These are phyloP conservation scores for Persicaria maculosa DNA, from an alignment of 148 eudicot species.

Conservation along the genomic window DNA sequence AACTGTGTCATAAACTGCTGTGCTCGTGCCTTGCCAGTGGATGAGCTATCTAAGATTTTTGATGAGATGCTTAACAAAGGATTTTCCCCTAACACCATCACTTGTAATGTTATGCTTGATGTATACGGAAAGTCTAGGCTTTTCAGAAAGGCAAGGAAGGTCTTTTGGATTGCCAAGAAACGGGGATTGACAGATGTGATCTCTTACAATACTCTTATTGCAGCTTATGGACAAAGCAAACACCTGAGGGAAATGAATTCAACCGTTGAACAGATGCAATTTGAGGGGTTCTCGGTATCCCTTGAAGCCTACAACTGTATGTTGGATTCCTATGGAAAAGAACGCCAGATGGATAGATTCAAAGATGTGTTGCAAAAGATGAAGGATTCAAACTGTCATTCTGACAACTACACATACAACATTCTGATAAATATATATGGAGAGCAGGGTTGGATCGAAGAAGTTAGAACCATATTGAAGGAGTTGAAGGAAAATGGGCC, in stretches of 20 bases:
- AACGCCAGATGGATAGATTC: conserved; percentile 71
- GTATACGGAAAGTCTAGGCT: conserved; percentile 74
- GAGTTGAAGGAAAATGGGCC: conserved; percentile 71
- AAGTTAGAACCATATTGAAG: conserved; percentile 49
- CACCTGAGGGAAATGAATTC: conserved; percentile 56
- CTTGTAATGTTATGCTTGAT: conserved; percentile 78
- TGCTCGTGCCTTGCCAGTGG: conserved; percentile 77
- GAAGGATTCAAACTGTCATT: conserved; percentile 44
- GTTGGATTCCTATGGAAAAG: conserved; percentile 88
- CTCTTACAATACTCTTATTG: conserved; percentile 84
- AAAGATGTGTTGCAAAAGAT: conserved; percentile 53
- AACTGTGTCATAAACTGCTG: conserved; percentile 89
- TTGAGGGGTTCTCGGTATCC: conserved; percentile 78
- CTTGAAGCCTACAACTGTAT: conserved; percentile 91
- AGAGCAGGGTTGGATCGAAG: conserved; percentile 86
- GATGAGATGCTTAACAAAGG: conserved; percentile 82
- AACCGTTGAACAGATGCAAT: conserved; percentile 57
- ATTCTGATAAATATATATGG: conserved; percentile 86
- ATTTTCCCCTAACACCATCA: conserved; percentile 61
- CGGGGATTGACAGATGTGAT: conserved; percentile 61
- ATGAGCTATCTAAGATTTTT: conserved; percentile 83
- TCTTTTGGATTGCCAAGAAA: conserved; percentile 72
- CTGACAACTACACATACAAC: conserved; percentile 74
- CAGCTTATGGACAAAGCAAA: conserved; percentile 64
- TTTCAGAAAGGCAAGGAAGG: conserved; percentile 62